Evolutionary conservation across 768 basidiomycete genomes (phyloP).

Genomic region (Boletus bicolor): DNA sequence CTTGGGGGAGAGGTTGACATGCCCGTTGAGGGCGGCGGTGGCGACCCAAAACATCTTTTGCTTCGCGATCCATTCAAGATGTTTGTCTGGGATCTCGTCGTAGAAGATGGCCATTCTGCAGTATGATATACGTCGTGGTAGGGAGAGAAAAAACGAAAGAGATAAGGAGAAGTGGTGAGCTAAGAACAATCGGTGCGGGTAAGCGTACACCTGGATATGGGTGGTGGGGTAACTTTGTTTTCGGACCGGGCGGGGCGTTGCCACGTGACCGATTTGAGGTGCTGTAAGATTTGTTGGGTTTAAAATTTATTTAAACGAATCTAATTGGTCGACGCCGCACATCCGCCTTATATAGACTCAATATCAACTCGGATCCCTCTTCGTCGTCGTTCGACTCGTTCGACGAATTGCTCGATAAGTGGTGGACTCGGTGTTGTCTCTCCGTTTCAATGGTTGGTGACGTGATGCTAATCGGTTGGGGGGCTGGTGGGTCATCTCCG

Average conservation of each 20-base stretch:
- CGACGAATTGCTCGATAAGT: constrained; percentile 19
- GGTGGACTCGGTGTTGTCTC: constrained; percentile 19
- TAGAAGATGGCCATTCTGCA: constrained; percentile 53
- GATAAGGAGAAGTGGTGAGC: no score
- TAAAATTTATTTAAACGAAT: no score
- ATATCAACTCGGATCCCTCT: constrained; percentile 23
- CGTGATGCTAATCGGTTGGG: background rate
- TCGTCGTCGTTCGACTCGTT: constrained; percentile 25
- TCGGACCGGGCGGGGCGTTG: background rate
- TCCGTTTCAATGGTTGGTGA: constrained; percentile 28
- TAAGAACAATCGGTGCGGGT: no score
- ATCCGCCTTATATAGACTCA: constrained; percentile 16
- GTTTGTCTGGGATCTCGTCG: constrained; percentile 51
- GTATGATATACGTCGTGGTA: background rate
- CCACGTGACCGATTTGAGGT: background rate
- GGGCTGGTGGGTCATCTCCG: constrained; percentile 7
- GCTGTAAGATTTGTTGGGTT: no score
- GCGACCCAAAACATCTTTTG: constrained; percentile 76
- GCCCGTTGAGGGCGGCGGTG: constrained; percentile 61
- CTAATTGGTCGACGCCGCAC: background rate
- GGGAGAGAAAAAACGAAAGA: background rate
- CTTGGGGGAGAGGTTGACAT: constrained; percentile 70
- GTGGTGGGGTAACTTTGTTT: no score
- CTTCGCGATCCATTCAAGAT: constrained; percentile 53
- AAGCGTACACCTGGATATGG: no score